Conservation (phyloP, 257 asterid species). For the Solanum chaucha region DNA sequence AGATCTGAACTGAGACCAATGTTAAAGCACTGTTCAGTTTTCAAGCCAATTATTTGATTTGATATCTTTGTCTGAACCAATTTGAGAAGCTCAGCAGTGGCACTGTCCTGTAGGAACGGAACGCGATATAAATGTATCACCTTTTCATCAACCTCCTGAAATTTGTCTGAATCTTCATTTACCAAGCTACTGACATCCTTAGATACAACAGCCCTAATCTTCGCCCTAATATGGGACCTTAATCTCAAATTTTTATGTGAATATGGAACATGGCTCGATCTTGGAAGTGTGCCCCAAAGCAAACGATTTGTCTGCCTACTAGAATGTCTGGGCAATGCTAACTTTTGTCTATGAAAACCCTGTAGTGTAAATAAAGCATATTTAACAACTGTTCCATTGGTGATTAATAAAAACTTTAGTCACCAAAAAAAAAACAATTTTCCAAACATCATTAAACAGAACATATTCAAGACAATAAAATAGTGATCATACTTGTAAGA, state of each 20-base stretch:
- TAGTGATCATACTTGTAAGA: slow-evolving; percentile 35
- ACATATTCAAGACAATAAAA: neutral
- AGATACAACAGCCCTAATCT: slow-evolving; percentile 39
- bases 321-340: slow-evolving; percentile 21
- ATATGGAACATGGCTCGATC: slow-evolving; percentile 6
- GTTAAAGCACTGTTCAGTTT: slow-evolving; percentile 83
- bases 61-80: slow-evolving; percentile 50
- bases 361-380: slow-evolving; percentile 3
- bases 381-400: neutral
- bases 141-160: slow-evolving; percentile 15
- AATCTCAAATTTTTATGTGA: slow-evolving; percentile 10
- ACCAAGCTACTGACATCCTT: slow-evolving; percentile 26
- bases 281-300: slow-evolving; percentile 43
- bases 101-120: slow-evolving; percentile 54
- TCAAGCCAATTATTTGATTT: slow-evolving; percentile 45
- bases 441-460: neutral
- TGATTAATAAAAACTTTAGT: neutral
- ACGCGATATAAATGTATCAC: slow-evolving; percentile 67
- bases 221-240: slow-evolving; percentile 7
- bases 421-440: neutral
- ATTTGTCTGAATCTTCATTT: slow-evolving; percentile 9
- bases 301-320: slow-evolving; percentile 26
- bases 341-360: slow-evolving; percentile 48
- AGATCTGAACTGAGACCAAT: slow-evolving; percentile 53
- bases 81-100: slow-evolving; percentile 59